Evolutionary conservation across 1,139 yeast species (phyloP).

Genomic region (Yamadazyma oceani): DNA sequence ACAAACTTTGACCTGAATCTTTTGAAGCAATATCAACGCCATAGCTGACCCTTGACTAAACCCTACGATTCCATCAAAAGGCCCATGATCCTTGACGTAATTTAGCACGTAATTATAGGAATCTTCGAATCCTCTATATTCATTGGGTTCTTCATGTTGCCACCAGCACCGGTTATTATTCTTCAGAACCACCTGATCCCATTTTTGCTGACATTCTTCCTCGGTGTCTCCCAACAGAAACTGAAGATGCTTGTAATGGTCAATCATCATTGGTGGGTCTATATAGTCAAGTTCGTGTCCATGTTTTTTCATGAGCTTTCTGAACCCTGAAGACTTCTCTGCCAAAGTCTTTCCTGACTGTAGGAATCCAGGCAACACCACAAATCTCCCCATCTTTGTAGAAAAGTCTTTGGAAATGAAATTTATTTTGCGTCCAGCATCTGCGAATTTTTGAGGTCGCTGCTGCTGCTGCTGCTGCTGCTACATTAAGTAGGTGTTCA

Average conservation of each 20-base stretch:
- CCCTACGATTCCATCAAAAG: slow-evolving; percentile 85
- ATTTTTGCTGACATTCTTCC: slow-evolving; percentile 25
- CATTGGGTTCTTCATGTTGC: slow-evolving; percentile 22
- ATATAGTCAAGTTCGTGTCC: slow-evolving; percentile 45
- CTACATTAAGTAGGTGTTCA: slow-evolving; percentile 45
- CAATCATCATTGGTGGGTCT: slow-evolving; percentile 34
- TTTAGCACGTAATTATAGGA: slow-evolving; percentile 44
- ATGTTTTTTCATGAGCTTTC: slow-evolving; percentile 65
- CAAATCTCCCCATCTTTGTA: slow-evolving; percentile 8
- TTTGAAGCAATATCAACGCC: slow-evolving; percentile 48
- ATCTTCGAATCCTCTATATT: slow-evolving; percentile 32
- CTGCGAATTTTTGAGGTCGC: background rate
- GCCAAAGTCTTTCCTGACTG: slow-evolving; percentile 78
- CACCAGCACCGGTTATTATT: slow-evolving; percentile 56
- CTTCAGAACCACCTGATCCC: slow-evolving; percentile 38
- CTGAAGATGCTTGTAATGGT: slow-evolving; percentile 27
- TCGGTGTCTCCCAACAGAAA: slow-evolving; percentile 27
- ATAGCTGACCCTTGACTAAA: slow-evolving; percentile 95
- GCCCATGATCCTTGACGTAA: slow-evolving; percentile 70
- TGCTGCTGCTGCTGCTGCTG: background rate
- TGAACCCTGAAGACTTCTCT: slow-evolving; percentile 74
- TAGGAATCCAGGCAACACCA: slow-evolving; percentile 42
- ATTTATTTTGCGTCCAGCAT: background rate
- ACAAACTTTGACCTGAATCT: slow-evolving; percentile 44
- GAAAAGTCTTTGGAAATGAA: background rate